phyloP scores from a whole-genome alignment of 257 asterid species.

The Solanum bulbocastanum region DNA sequence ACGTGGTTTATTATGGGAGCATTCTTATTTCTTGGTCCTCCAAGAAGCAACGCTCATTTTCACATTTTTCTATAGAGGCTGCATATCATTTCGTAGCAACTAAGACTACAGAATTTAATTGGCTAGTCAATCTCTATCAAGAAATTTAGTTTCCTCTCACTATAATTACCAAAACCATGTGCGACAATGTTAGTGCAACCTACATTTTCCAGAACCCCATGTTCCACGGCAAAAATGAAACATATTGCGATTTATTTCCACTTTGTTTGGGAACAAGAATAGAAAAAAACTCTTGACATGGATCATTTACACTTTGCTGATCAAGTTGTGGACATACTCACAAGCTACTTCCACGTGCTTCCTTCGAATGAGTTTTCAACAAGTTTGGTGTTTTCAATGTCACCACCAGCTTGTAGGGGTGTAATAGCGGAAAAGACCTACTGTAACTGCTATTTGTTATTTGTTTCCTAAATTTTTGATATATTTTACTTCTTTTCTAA shows the following conservation, averaged over 20 bases:
- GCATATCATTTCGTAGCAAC: neutral
- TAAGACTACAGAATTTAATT: neutral
- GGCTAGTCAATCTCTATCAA: neutral
- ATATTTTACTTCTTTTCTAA: neutral
- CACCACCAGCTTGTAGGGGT: neutral
- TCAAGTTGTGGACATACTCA: no score
- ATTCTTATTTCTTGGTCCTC: neutral
- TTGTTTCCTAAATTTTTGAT: neutral
- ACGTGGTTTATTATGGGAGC: neutral
- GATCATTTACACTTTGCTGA: no score
- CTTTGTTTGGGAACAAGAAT: neutral
- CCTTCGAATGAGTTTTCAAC: no score
- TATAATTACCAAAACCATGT: neutral
- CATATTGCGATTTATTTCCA: neutral
- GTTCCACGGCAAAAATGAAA: neutral
- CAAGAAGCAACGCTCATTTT: neutral
- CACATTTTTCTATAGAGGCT: neutral
- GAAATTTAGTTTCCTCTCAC: neutral
- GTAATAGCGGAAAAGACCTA: neutral
- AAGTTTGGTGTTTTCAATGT: no score
- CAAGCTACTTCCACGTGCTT: no score
- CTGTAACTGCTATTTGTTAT: no score
- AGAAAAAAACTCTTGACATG: neutral
- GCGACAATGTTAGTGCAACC: neutral
- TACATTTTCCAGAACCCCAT: neutral